Base-by-base conservation (phyloP, 257 asterid species). In the Solanum rostratum region DNA sequence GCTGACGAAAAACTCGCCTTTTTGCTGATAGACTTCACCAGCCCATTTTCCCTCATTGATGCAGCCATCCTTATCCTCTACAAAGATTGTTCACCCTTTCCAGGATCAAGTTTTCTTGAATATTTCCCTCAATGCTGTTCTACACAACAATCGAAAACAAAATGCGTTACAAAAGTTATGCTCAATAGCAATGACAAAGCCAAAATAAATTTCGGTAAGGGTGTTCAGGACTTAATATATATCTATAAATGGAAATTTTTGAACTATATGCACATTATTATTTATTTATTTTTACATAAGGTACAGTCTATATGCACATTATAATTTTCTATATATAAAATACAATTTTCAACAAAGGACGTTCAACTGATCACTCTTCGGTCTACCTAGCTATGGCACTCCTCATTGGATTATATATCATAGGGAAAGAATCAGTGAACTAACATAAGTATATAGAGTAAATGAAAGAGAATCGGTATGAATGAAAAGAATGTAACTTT, bases 21-120 rank as follows among this genome's bases (percentile, higher is more conserved):
- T 76, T 88, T 91, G 83, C 95, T 92, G 90, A 91, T 87, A 55
- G 95, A 89, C 90, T 91, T 86, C 59, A 90, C 86, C 83, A 93
- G 85, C 83, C 91, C 96, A 30, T 92, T 94, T 59, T 93, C 86
- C 45, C 89, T 80, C 87, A 89, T 88, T 68, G 92, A 83, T 50
- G 86, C 86, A 1, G 90, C 92, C 96, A 93, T 92, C 87, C 85
- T 81, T 29, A 76, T 33, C 60, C 65, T 85, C 88, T 85, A 84
- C 84, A 85, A 54, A 88, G 69, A 15, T 49, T 83, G 84, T 86
- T 78, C 45, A 5, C 65, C 46, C 65, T 78, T 46, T 29, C 65
- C 63, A 78, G 49, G 65, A 50, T 65, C 46, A 78, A 78, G 46
- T 27, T 29, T 78, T 2, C 65, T 78, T 50, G 19, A 50, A 78